Conservation (phyloP, 1,139 yeast species). For the Yamadazyma blattariae region DNA sequence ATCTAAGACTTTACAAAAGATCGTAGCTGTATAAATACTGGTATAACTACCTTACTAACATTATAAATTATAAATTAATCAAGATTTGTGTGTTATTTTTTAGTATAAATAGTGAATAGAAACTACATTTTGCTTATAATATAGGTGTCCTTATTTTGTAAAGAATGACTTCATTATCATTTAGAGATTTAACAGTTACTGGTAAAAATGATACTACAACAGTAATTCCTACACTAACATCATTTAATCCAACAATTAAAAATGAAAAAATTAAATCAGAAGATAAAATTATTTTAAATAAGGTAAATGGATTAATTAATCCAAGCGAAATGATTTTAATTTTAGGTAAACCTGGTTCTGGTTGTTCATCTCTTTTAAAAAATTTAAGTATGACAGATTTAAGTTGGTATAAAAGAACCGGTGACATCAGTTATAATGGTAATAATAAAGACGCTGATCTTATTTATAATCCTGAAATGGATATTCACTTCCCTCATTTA, state of each 20-base stretch:
- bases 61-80: too few species aligned
- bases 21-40: too few species aligned
- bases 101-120: too few species aligned
- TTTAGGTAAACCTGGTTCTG: slow-evolving; percentile 81
- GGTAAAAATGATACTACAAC: slow-evolving; percentile 51
- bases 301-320: slow-evolving; percentile 29
- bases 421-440: slow-evolving; percentile 37
- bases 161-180: neutral
- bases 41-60: too few species aligned
- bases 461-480: slow-evolving; percentile 52
- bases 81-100: too few species aligned
- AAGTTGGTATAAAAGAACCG: slow-evolving; percentile 61
- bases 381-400: slow-evolving; percentile 65
- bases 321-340: slow-evolving; percentile 79
- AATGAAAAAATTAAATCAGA: slow-evolving; percentile 20
- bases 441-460: slow-evolving; percentile 39
- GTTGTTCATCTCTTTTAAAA: slow-evolving; percentile 76
- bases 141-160: too few species aligned
- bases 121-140: too few species aligned
- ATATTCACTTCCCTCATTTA: slow-evolving; percentile 53
- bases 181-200: slow-evolving; percentile 43
- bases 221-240: slow-evolving; percentile 44
- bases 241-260: slow-evolving; percentile 25
- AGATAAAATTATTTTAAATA: slow-evolving; percentile 20
- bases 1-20: too few species aligned